Percentiles rank a stretch among this genome's conserved stretches.
Conservation (phyloP, 805 yeast genomes). For the Barnettozyma sp. region DNA sequence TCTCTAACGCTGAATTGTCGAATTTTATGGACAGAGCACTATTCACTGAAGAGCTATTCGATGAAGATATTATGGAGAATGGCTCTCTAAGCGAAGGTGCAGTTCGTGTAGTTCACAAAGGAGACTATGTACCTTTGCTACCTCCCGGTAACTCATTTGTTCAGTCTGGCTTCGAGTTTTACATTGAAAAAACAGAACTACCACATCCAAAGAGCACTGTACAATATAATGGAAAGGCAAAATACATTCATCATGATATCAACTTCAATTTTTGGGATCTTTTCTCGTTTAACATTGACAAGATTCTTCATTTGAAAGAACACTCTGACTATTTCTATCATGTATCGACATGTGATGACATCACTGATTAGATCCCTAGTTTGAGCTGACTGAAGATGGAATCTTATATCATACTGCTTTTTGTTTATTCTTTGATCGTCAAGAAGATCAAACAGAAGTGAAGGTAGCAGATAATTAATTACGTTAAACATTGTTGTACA, state of each 20-base stretch:
- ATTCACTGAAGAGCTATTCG: slow-evolving; percentile 31
- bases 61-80: slow-evolving; percentile 18
- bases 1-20: slow-evolving; percentile 48
- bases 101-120: slow-evolving; percentile 49
- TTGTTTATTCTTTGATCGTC: too few species aligned
- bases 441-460: too few species aligned
- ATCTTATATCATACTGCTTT: too few species aligned
- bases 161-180: slow-evolving; percentile 31
- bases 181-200: slow-evolving; percentile 28
- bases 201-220: slow-evolving; percentile 29
- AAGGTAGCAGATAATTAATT: too few species aligned
- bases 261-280: slow-evolving; percentile 15
- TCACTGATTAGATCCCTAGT: slow-evolving; percentile 4
- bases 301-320: slow-evolving; percentile 15
- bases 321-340: slow-evolving; percentile 19
- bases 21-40: slow-evolving; percentile 47
- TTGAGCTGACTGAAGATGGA: too few species aligned
- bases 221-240: slow-evolving; percentile 14
- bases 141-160: slow-evolving; percentile 43
- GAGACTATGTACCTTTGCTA: slow-evolving; percentile 51
- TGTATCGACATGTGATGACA: slow-evolving; percentile 16
- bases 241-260: slow-evolving; percentile 9
- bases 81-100: slow-evolving; percentile 29
- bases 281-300: slow-evolving; percentile 13
- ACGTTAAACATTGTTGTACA: too few species aligned